These are phyloP conservation scores for Davidsoniella australis DNA, from an alignment of 2,329 filamentous ascomycete genomes.

Conservation along the genomic window DNA sequence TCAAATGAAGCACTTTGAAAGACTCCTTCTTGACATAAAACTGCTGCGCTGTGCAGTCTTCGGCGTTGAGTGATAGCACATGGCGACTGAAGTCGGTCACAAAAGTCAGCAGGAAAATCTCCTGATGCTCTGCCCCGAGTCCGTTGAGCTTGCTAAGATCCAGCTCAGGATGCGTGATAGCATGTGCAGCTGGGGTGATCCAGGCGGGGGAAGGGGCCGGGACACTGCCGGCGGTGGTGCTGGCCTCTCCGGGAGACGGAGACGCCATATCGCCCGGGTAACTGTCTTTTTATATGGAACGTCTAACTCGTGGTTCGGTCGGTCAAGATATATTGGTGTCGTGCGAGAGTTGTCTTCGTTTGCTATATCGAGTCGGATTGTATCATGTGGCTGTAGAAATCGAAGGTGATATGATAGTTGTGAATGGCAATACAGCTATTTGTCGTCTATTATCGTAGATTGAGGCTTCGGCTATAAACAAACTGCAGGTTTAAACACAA, in stretches of 20 bases:
- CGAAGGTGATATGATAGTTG: no score
- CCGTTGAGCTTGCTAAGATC: slow-evolving; percentile 79
- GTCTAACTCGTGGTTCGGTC: no score
- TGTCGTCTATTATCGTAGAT: no score
- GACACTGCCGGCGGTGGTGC: not conserved
- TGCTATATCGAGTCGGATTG: no score
- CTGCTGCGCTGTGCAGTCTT: slow-evolving; percentile 77
- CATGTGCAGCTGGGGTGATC: slow-evolving; percentile 17
- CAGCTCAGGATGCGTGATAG: slow-evolving; percentile 53
- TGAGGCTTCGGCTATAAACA: no score
- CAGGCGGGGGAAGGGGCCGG: slow-evolving; percentile 6
- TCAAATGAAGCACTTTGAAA: slow-evolving; percentile 77
- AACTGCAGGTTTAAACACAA: no score
- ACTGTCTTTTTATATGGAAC: not conserved
- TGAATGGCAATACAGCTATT: no score
- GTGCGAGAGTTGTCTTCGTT: no score
- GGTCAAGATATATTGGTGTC: no score
- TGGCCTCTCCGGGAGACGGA: slow-evolving; percentile 1
- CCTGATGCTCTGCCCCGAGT: slow-evolving; percentile 85
- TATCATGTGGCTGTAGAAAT: no score
- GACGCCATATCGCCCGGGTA: slow-evolving; percentile 2
- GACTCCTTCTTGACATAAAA: slow-evolving; percentile 85
- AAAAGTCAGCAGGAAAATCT: slow-evolving; percentile 82
- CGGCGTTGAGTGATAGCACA: slow-evolving; percentile 54
- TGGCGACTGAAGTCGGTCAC: slow-evolving; percentile 68